Evolutionary conservation across 208 protist species (phyloP).

Genomic region (Lotmaria passim): DNA sequence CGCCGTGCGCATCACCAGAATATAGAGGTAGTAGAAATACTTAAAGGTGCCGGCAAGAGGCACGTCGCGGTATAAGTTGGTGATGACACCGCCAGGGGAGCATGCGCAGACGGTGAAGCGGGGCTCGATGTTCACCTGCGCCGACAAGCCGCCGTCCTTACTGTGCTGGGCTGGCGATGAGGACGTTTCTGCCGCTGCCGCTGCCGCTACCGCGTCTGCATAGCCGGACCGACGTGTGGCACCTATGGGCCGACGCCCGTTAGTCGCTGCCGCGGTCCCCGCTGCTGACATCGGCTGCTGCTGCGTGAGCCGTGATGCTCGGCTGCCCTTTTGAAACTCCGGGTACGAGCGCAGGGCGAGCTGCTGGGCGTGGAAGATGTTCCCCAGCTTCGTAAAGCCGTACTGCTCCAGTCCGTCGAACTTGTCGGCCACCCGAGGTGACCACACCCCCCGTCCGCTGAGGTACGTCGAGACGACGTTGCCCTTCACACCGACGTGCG

Average conservation of each 20-base stretch:
- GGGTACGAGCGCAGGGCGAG: slow-evolving; percentile 73
- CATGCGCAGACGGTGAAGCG: slow-evolving; percentile 72
- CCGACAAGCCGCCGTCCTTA: neutral
- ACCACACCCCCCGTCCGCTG: slow-evolving; percentile 74
- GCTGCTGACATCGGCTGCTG: slow-evolving; percentile 6
- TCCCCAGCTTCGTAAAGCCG: slow-evolving; percentile 86
- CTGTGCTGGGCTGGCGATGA: neutral
- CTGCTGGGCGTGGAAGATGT: slow-evolving; percentile 83
- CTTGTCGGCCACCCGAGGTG: slow-evolving; percentile 53
- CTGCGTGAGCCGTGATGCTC: slow-evolving; percentile 18
- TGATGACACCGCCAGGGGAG: slow-evolving; percentile 75
- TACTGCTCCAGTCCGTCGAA: slow-evolving; percentile 87
- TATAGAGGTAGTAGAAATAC: slow-evolving; percentile 64
- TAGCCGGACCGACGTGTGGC: neutral
- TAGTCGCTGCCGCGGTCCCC: too few relatives aligned
- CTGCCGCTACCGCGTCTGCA: slow-evolving; percentile 8
- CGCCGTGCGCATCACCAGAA: slow-evolving; percentile 74
- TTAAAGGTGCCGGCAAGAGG: slow-evolving; percentile 52
- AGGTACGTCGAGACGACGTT: slow-evolving; percentile 67
- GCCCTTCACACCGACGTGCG: slow-evolving; percentile 68
- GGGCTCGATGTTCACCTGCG: slow-evolving; percentile 33
- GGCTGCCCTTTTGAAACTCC: slow-evolving; percentile 17
- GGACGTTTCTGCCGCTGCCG: slow-evolving; percentile 20
- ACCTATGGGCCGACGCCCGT: too few relatives aligned
- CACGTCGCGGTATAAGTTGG: slow-evolving; percentile 75